Conservation (phyloP, 2,329 filamentous ascomycete genomes). For the Claviceps africana region DNA sequence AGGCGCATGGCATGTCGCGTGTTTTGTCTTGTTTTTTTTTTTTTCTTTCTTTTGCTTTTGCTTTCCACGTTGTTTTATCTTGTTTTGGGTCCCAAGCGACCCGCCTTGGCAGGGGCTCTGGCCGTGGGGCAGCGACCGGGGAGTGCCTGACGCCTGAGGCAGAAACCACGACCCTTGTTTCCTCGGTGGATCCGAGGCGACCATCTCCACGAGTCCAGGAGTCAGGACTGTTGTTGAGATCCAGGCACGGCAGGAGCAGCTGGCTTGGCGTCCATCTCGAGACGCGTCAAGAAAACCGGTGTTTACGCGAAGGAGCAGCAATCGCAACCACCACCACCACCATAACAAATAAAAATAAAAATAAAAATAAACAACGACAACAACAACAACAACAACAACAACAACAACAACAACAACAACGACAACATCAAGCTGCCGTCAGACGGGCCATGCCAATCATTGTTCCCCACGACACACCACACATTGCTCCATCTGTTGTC, state of each 20-base stretch:
- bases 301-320: slow-evolving; percentile 13
- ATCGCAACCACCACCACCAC: slow-evolving; percentile 6
- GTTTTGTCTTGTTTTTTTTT: neutral
- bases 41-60: neutral
- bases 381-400: slow-evolving; percentile 12
- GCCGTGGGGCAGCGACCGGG: no score
- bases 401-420: slow-evolving; percentile 14
- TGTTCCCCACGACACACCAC: slow-evolving; percentile 8
- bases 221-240: neutral
- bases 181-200: neutral
- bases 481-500: slow-evolving; percentile 3
- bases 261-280: neutral
- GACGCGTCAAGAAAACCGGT: slow-evolving; percentile 6
- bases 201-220: neutral
- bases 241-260: neutral
- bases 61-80: neutral
- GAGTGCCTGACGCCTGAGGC: slow-evolving; percentile 2
- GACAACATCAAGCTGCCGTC: slow-evolving; percentile 7
- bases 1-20: neutral
- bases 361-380: no score
- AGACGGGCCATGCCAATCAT: slow-evolving; percentile 9
- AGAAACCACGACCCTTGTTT: slow-evolving; percentile 3
- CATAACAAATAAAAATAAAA: no score
- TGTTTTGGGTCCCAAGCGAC: neutral
- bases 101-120: neutral